Evolutionary conservation across 1,284 basidiomycete species (phyloP).

Genomic region (Papiliotrema nemorosa): DNA sequence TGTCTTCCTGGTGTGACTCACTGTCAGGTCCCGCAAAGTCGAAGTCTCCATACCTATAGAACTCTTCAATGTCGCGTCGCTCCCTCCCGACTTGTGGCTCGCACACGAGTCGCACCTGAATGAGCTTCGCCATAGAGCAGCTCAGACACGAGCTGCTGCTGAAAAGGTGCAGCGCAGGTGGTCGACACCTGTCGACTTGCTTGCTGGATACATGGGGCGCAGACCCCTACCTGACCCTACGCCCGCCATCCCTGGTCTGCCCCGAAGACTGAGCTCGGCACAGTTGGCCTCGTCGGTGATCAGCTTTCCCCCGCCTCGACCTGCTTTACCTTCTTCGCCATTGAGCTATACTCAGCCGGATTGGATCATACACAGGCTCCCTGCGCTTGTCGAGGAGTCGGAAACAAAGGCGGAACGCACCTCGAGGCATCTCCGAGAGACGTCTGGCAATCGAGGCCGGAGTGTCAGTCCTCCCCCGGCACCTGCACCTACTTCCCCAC

Average conservation of each 20-base stretch:
- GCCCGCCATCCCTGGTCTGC: not conserved
- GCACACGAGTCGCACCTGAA: not conserved
- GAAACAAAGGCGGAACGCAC: constrained; percentile 6
- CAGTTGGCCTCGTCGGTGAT: not conserved
- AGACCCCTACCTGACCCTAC: not conserved
- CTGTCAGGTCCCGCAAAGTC: too few species aligned
- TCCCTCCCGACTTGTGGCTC: too few species aligned
- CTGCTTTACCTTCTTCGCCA: not conserved
- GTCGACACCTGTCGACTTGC: not conserved
- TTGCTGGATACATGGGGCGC: not conserved
- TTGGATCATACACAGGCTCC: constrained; percentile 1
- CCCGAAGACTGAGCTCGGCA: not conserved
- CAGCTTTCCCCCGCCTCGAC: too few species aligned
- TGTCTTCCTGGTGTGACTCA: too few species aligned
- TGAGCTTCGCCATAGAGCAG: too few species aligned
- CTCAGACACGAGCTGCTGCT: too few species aligned
- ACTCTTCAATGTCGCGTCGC: too few species aligned
- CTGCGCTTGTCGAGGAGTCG: not conserved
- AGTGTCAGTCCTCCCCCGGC: constrained; percentile 3
- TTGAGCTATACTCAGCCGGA: constrained; percentile 6
- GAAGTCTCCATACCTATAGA: too few species aligned
- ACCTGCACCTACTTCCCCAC: not conserved
- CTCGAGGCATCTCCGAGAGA: constrained; percentile 11
- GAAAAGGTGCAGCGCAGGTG: not conserved
- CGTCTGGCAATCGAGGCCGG: constrained; percentile 5